Base-by-base conservation (phyloP, 1,284 basidiomycete genomes). In the Leucoagaricus sp. region DNA sequence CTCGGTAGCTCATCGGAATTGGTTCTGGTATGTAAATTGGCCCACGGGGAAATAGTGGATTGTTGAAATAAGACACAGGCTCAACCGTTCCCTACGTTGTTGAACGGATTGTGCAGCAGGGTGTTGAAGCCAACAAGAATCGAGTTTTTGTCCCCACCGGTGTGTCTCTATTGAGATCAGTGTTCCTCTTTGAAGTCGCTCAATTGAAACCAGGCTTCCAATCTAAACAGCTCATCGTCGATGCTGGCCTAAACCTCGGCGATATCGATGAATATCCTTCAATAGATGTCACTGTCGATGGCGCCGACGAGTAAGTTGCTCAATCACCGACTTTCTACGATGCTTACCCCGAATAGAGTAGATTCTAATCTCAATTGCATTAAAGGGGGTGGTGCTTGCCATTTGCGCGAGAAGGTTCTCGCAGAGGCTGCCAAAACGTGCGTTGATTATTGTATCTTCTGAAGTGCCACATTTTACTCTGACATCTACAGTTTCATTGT, bases 41-140 rank as follows among this genome's bases (percentile, higher is more conserved):
- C 12, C n/a, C 52, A 28, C 28, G 25, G 44, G 31, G 36, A 36
- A 40, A 19, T n/a, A 36, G 2, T 45, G 38, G 13, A 29, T 40
- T 34, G 47, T 62, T 7, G 54, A 41, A 33, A 31, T 25, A 40
- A 34, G n/a, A 53, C 23, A 3, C 58, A 85, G 93, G 96, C 29
- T 97, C 95, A 1, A 99, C 97, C 0, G 96, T 99, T 0, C 96
- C 96, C 1, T 99, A 97, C 69, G 96, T 98, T 54, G 95, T 99
- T 34, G 96, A 99, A 67, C 83, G 96, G 40, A 96, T 99, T 59
- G 82, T 94, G 7, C 84, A 90, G 61, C 95, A 98, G 71, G 95
- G 94, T 10, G 63, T 70, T 13, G 82, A 83, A 47, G 77, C 84
- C 33, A 99, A 99, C 78, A 82, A 81, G 64, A 81, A 81, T 42